Conservation (phyloP, 140 eudicot species). For the Oenanthe javanica region DNA sequence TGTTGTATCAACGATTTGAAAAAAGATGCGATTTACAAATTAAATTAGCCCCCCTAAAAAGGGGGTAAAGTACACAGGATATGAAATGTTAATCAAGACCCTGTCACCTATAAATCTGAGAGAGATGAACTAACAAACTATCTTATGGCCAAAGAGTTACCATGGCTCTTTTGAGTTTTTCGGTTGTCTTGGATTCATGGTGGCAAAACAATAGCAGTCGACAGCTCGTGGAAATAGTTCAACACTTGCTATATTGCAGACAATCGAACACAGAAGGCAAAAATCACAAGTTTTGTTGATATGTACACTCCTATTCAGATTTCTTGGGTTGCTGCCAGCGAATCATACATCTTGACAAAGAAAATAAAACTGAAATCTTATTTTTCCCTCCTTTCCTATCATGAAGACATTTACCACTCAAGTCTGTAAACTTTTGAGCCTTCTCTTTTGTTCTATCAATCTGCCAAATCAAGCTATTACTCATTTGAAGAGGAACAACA, state of each 20-base stretch:
- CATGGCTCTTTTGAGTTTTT: background rate
- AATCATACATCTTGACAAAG: conserved; percentile 54
- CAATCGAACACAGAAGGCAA: conserved; percentile 14
- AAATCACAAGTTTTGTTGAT: background rate
- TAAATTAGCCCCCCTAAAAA: no score
- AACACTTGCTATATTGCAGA: conserved; percentile 1
- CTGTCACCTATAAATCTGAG: conserved; percentile 20
- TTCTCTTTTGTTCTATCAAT: conserved; percentile 71
- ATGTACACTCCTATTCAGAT: conserved; percentile 41
- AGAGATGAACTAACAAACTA: conserved; percentile 16
- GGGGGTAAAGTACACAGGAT: conserved; percentile 11
- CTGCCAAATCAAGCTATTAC: conserved; percentile 27
- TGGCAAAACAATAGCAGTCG: background rate
- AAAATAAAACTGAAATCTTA: conserved; percentile 49
- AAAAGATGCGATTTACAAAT: no score
- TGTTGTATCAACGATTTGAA: background rate
- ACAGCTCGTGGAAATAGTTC: background rate
- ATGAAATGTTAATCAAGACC: conserved; percentile 18
- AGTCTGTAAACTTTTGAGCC: conserved; percentile 77
- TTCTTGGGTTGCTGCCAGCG: conserved; percentile 81
- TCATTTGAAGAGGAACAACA: background rate
- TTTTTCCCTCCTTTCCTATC: conserved; percentile 51
- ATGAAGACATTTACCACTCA: conserved; percentile 77
- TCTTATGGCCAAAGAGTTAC: background rate
- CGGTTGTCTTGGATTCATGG: background rate